Percentiles rank a stretch among this genome's conserved stretches.
Conservation (phyloP, 768 basidiomycete genomes). For the Leccinum variicolor region DNA sequence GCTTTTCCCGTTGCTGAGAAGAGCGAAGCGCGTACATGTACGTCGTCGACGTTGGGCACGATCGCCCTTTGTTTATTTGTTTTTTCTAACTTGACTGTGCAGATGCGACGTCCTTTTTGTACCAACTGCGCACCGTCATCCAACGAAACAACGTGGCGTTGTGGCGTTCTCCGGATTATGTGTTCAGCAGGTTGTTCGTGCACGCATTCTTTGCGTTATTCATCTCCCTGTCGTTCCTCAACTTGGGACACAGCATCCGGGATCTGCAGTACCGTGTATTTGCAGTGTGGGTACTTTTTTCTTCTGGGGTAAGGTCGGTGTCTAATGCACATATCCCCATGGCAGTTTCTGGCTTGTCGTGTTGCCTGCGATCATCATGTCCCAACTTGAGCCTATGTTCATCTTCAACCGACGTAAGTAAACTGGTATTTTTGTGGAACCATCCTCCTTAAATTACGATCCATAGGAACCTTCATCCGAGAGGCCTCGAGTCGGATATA, state of each 20-base stretch:
- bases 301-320: neutral
- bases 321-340: neutral
- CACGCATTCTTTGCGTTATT: slow-evolving; percentile 68
- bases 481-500: slow-evolving; percentile 86
- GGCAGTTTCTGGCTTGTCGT: slow-evolving; percentile 63
- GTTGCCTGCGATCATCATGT: slow-evolving; percentile 72
- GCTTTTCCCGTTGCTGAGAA: slow-evolving; percentile 40
- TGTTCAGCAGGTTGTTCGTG: slow-evolving; percentile 78
- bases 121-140: slow-evolving; percentile 69
- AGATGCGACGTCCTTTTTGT: slow-evolving; percentile 76
- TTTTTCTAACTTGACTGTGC: neutral
- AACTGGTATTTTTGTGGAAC: slow-evolving; percentile 22
- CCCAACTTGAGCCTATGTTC: slow-evolving; percentile 71
- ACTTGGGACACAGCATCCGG: slow-evolving; percentile 58
- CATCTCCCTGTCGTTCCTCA: slow-evolving; percentile 77
- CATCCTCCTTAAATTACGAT: neutral
- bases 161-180: slow-evolving; percentile 84
- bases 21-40: slow-evolving; percentile 46
- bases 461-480: slow-evolving; percentile 36
- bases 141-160: slow-evolving; percentile 65
- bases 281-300: slow-evolving; percentile 50
- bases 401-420: slow-evolving; percentile 58
- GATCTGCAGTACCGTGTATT: slow-evolving; percentile 82
- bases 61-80: neutral
- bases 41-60: slow-evolving; percentile 8